Percentiles rank a stretch among this genome's conserved stretches.
Conservation (phyloP, 768 basidiomycete genomes). For the Lyophyllum atratum region DNA sequence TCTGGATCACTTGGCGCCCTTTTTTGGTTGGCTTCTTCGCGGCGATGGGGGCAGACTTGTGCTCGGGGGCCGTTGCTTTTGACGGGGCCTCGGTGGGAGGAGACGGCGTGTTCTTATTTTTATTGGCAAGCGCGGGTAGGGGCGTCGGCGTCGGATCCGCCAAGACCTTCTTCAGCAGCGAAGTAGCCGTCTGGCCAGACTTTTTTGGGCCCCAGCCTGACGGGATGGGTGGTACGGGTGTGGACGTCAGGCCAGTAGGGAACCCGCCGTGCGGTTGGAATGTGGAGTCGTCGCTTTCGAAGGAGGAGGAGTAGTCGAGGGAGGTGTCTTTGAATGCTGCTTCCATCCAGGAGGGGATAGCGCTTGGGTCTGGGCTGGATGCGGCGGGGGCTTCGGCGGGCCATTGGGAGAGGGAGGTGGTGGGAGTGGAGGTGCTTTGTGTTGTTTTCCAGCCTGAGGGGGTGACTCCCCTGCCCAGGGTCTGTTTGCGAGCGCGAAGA, state of each 20-base stretch:
- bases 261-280: background rate
- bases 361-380: constrained; percentile 2
- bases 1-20: constrained; percentile 26
- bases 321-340: background rate
- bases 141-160: constrained; percentile 1
- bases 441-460: constrained; percentile 23
- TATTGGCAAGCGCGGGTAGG: constrained; percentile 1
- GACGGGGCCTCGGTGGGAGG: background rate
- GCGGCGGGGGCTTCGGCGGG: constrained; percentile 2
- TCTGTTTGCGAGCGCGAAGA: constrained; percentile 12
- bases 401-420: constrained; percentile 5
- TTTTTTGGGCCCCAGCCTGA: constrained; percentile 15
- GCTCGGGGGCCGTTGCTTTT: constrained; percentile 3
- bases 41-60: constrained; percentile 4
- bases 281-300: constrained; percentile 8
- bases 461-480: constrained; percentile 11
- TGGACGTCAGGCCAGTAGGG: background rate
- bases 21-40: constrained; percentile 33
- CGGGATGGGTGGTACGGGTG: constrained; percentile 13
- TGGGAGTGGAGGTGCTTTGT: constrained; percentile 8
- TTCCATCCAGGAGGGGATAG: constrained; percentile 7
- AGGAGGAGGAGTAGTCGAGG: constrained; percentile 3
- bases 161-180: constrained; percentile 15
- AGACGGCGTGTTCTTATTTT: constrained; percentile 8
- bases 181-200: constrained; percentile 4